Evolutionary conservation across 768 basidiomycete genomes (phyloP).

Genomic region (Pleurotus tuoliensis): DNA sequence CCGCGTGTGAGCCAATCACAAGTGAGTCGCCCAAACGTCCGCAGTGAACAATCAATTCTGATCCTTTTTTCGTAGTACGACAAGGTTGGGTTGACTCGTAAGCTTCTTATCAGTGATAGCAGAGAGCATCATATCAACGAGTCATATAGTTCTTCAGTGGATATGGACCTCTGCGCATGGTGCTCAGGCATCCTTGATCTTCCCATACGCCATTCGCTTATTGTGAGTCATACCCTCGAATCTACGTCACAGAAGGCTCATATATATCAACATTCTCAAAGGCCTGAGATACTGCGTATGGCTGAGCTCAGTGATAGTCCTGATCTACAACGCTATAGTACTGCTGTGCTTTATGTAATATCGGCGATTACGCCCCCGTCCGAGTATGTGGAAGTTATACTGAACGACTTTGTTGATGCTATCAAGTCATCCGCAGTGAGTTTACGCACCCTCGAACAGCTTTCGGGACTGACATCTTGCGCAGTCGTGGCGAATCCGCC

Average conservation of each 20-base stretch:
- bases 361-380: constrained; percentile 76
- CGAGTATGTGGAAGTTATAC: constrained; percentile 58
- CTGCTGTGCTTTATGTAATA: constrained; percentile 75
- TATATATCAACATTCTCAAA: constrained; percentile 24
- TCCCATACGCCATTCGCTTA: constrained; percentile 74
- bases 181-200: constrained; percentile 67
- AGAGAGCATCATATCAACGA: constrained; percentile 14
- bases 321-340: constrained; percentile 78
- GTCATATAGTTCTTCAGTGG: constrained; percentile 66
- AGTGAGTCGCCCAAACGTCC: constrained; percentile 27
- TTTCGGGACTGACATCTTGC: constrained; percentile 34
- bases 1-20: constrained; percentile 83
- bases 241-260: neutral
- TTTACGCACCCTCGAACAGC: constrained; percentile 9
- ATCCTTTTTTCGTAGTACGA: constrained; percentile 55
- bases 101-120: constrained; percentile 18
- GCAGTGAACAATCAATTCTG: constrained; percentile 6
- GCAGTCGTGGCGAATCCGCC: constrained; percentile 88
- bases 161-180: constrained; percentile 76
- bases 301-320: constrained; percentile 84
- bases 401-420: constrained; percentile 60
- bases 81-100: constrained; percentile 82
- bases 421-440: constrained; percentile 77
- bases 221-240: constrained; percentile 48
- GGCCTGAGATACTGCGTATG: constrained; percentile 87